Conservation (phyloP, 164 flowering plant genomes). For the Echeveria elegans region DNA sequence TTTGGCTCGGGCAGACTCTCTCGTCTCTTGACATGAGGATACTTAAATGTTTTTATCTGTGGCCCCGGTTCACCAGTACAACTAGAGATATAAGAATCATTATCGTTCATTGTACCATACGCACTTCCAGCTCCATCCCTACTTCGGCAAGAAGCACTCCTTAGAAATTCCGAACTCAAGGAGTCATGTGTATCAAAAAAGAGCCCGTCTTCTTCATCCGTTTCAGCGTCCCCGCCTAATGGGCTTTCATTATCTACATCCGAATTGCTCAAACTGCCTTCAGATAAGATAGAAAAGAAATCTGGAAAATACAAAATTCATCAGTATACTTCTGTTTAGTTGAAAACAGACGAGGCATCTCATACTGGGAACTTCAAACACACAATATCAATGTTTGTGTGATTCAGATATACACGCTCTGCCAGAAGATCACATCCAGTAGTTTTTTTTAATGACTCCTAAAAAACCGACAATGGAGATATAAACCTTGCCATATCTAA, state of each 20-base stretch:
- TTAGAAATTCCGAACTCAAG: constrained; percentile 57
- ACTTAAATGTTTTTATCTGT: constrained; percentile 45
- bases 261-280: constrained; percentile 75
- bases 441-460: too few species aligned
- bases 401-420: background rate
- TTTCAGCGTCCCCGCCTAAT: constrained; percentile 75
- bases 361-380: background rate
- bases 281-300: constrained; percentile 90
- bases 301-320: constrained; percentile 33
- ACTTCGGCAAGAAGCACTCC: constrained; percentile 78
- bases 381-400: background rate
- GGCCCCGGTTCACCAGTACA: constrained; percentile 28
- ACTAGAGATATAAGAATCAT: constrained; percentile 41
- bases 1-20: constrained; percentile 90
- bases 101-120: constrained; percentile 32
- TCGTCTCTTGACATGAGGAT: constrained; percentile 77
- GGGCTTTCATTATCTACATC: constrained; percentile 88
- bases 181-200: constrained; percentile 86
- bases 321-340: background rate
- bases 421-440: background rate
- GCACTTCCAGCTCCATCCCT: constrained; percentile 51
- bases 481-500: too few species aligned
- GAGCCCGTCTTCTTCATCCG: constrained; percentile 80
- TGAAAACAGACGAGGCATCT: background rate
- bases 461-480: too few species aligned